Conservation (phyloP, 75 land plant species). For the Pseudotsuga menziesii region DNA sequence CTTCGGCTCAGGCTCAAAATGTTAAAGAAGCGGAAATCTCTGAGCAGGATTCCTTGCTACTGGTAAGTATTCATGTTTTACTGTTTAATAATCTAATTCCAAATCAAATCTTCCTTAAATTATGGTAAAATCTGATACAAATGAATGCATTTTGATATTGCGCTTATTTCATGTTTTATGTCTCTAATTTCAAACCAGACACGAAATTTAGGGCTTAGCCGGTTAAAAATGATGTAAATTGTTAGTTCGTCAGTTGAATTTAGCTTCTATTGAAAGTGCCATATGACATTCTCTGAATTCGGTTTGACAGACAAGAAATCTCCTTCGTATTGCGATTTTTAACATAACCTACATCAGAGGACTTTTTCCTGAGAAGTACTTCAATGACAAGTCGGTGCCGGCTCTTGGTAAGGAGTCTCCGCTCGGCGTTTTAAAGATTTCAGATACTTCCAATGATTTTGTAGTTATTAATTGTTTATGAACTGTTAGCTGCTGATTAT, state of each 20-base stretch:
- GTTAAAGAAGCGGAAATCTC: slow-evolving; percentile 61
- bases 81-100: too few relatives aligned
- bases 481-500: background rate
- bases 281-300: background rate
- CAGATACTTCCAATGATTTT: background rate
- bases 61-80: slow-evolving; percentile 24
- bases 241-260: background rate
- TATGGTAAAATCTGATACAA: too few relatives aligned
- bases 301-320: slow-evolving; percentile 68
- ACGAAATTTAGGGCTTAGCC: background rate
- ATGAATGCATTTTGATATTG: background rate
- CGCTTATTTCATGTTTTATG: background rate
- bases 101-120: too few relatives aligned
- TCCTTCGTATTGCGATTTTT: slow-evolving; percentile 83
- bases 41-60: slow-evolving; percentile 74
- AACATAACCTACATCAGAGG: slow-evolving; percentile 95
- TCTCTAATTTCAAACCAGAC: background rate
- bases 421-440: too few relatives aligned
- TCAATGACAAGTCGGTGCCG: slow-evolving; percentile 72
- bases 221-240: background rate
- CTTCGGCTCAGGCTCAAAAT: slow-evolving; percentile 48
- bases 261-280: background rate
- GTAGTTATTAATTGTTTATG: background rate
- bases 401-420: slow-evolving; percentile 52
- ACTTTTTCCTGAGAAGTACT: slow-evolving; percentile 86